Evolutionary conservation across 1,284 basidiomycete species (phyloP).

Genomic region (Phylloporus sp.): DNA sequence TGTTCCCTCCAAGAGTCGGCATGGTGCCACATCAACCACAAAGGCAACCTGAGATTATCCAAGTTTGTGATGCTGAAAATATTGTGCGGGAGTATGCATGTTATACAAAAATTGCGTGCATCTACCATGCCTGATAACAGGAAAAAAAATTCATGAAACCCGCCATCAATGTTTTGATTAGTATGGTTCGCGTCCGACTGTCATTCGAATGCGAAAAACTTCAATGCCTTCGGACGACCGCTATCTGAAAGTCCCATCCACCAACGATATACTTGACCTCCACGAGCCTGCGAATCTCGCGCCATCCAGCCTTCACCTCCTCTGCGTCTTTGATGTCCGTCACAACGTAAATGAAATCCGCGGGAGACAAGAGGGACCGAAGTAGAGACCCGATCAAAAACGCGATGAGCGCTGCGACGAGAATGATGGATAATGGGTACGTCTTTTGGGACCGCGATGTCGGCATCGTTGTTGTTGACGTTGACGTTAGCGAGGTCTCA

Average conservation of each 20-base stretch:
- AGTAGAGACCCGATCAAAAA: conserved; percentile 92
- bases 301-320: conserved; percentile 64
- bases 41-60: not conserved
- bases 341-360: conserved; percentile 90
- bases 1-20: no score
- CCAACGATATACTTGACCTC: conserved; percentile 79
- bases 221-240: conserved; percentile 74
- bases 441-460: conserved; percentile 13
- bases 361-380: conserved; percentile 83
- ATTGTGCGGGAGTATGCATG: conserved; percentile 2
- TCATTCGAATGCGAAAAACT: not conserved
- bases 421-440: conserved; percentile 62
- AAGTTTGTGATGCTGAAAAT: not conserved
- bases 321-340: conserved; percentile 56
- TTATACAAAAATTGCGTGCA: conserved; percentile 16
- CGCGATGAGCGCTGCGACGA: conserved; percentile 84
- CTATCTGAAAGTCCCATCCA: conserved; percentile 83
- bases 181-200: not conserved
- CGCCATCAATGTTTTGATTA: not conserved
- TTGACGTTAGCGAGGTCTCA: not conserved
- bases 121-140: conserved; percentile 14
- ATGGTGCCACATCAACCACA: not conserved
- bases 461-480: not conserved
- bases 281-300: conserved; percentile 79
- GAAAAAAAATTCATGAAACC: not conserved